phyloP scores from a whole-genome alignment of 257 asterid species.

The Solanum bukasovii region DNA sequence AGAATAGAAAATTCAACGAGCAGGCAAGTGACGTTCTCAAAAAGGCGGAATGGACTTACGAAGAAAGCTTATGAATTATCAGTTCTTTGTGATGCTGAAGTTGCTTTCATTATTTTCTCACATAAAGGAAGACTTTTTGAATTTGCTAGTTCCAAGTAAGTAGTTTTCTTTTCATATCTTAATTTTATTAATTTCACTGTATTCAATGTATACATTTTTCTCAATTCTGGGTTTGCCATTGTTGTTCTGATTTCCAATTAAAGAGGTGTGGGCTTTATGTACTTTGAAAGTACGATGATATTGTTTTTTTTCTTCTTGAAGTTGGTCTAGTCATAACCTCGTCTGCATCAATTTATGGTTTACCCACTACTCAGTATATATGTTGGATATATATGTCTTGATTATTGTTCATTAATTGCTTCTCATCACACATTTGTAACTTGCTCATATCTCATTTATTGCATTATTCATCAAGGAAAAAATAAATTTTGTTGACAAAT shows the following conservation, averaged over 20 bases:
- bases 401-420: background rate
- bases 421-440: background rate
- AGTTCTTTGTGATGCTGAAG: background rate
- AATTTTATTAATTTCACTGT: background rate
- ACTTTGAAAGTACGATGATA: background rate
- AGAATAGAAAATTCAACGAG: conserved; percentile 39
- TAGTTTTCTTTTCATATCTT: background rate
- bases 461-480: background rate
- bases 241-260: background rate
- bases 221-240: background rate
- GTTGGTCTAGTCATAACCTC: background rate
- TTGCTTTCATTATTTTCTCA: conserved; percentile 42
- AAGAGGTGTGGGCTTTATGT: background rate
- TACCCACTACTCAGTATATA: background rate
- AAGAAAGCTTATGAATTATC: conserved; percentile 68
- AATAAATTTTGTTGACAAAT: background rate
- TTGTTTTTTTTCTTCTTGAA: background rate
- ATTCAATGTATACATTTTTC: background rate
- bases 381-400: background rate
- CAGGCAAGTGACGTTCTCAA: conserved; percentile 38
- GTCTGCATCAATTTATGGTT: background rate
- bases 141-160: conserved; percentile 64
- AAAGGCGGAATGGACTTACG: conserved; percentile 55
- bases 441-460: background rate
- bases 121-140: conserved; percentile 59